Evolutionary conservation across 2,329 filamentous ascomycete genomes (phyloP), one percentile per base, ranked within the genome.

Genomic region (Fusarium abutilonis): DNA sequence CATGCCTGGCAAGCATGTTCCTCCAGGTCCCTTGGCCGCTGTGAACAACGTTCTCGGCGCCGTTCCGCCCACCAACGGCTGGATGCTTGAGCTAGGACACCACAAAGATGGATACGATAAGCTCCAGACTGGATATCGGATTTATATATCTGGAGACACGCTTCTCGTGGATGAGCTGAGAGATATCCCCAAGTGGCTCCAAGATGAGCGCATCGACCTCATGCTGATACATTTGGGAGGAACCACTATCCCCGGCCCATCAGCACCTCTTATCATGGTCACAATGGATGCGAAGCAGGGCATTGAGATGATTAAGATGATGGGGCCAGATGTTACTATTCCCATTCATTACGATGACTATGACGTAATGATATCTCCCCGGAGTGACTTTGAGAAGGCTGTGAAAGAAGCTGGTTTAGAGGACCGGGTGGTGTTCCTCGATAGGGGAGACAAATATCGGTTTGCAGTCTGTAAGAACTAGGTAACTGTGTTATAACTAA

Each of bases 101-200:
- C 32, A 57, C 9, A 46, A 48, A n/a, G 39, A 10, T 6, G 40
- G n/a, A n/a, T 54, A 52, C 29, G 52, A 58, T 4, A 61, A 67
- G 4, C 79, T 84, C 56, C 70, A 78, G 10, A 77, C 73, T 19
- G 82, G 84, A 1, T 86, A 86, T 67, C 74, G 82, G 13, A 87
- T 89, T 67, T 89, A 89, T 73, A 89, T 89, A 56, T 86, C 86
- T 0, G 87, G 87, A 17, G 86, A 90, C 69, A 89, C 86, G 2
- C 76, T 89, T 8, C 77, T 88, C 68, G 45, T 67, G 9, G 61
- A 67, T 19, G 86, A 89, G 45, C 79, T 90, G 1, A 80, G 83
- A 43, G 79, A 85, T 57, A 89, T 90, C 35, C 83, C 84, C 0
- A 70, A 82, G 58, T 77, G 81, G 43, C 85, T 87, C 63, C 74